Conservation (phyloP, 2,329 filamentous ascomycete genomes). For the Colletotrichum tropicale region DNA sequence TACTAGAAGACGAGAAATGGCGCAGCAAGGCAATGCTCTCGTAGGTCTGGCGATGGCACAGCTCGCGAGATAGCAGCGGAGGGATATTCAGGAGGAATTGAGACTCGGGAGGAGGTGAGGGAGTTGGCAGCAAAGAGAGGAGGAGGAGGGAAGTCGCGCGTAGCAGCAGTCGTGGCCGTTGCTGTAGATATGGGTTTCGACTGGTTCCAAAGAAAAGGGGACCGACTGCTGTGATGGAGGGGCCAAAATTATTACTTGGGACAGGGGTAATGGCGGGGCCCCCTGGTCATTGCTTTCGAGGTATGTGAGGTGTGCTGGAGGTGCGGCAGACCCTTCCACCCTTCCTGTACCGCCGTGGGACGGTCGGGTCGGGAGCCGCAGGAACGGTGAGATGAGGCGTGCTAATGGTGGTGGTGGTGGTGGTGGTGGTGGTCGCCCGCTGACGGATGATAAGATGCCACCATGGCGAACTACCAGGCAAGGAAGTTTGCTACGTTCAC, state of each 20-base stretch:
- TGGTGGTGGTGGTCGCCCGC: too few species aligned
- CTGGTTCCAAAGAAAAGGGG: constrained; percentile 18
- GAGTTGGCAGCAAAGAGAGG: background rate
- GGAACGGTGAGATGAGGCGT: background rate
- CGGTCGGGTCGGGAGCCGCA: too few species aligned
- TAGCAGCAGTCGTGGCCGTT: constrained; percentile 7
- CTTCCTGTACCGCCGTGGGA: background rate
- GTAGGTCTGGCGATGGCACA: background rate
- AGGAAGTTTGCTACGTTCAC: too few species aligned
- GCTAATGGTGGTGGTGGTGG: too few species aligned
- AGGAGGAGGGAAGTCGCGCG: background rate
- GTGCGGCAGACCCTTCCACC: background rate
- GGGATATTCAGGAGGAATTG: background rate
- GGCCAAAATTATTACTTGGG: constrained; percentile 42
- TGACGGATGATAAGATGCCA: too few species aligned
- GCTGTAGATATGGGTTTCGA: constrained; percentile 22
- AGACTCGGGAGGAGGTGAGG: background rate
- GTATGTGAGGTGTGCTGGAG: background rate
- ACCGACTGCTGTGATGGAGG: constrained; percentile 34
- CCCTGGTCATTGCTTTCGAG: constrained; percentile 2
- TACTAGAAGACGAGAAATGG: background rate
- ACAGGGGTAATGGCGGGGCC: constrained; percentile 12
- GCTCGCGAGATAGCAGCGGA: background rate
- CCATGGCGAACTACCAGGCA: too few species aligned
- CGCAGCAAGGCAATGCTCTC: background rate